These are phyloP conservation scores for Astrothelium subdiscretum DNA, from an alignment of 495 filamentous ascomycete genomes.

Conservation along the genomic window DNA sequence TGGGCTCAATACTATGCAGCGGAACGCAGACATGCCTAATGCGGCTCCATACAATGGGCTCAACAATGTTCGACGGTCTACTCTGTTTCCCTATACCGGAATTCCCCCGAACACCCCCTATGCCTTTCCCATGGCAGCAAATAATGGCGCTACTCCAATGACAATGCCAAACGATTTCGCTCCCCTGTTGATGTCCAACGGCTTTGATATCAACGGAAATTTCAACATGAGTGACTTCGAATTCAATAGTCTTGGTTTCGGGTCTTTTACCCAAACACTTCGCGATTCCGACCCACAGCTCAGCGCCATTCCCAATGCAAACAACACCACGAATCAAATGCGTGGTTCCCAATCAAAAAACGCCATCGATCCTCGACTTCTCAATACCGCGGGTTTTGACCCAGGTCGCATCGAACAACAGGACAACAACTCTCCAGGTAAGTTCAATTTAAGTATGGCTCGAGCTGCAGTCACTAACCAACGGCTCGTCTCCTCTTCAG, in stretches of 20 bases:
- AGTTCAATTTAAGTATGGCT: background rate
- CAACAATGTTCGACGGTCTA: background rate
- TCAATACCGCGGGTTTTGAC: background rate
- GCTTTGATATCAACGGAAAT: background rate
- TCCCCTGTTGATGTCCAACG: background rate
- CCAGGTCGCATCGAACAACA: background rate
- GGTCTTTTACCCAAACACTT: background rate
- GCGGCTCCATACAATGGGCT: background rate
- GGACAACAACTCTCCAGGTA: background rate
- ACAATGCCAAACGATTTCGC: background rate
- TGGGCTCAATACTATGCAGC: background rate
- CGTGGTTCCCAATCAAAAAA: background rate
- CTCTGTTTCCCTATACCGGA: background rate
- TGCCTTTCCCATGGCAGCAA: background rate
- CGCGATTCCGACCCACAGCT: background rate
- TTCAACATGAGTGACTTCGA: background rate
- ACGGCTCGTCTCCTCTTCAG: background rate
- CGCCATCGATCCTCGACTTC: background rate
- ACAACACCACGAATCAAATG: background rate
- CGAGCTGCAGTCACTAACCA: background rate
- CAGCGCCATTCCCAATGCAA: background rate
- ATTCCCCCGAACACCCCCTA: background rate
- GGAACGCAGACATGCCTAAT: background rate
- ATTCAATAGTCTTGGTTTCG: background rate
- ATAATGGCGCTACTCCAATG: background rate